These are phyloP conservation scores for Penicillium sp. DNA, from an alignment of 2,329 filamentous ascomycete genomes.

Conservation along the genomic window DNA sequence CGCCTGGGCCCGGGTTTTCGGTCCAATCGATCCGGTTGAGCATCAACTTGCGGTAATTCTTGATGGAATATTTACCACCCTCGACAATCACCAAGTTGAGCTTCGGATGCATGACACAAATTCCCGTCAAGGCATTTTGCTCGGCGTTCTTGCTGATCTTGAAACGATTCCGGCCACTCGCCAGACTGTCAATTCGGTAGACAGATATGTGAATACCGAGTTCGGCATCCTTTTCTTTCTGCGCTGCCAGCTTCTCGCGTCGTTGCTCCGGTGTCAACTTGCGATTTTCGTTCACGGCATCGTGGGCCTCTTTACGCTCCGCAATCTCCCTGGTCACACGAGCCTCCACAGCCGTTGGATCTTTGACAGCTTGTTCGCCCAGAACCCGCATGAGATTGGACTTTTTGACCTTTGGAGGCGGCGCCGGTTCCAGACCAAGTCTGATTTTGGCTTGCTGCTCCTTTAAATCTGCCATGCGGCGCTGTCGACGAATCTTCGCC, in stretches of 20 bases:
- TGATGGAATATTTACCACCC: conserved; percentile 77
- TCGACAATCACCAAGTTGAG: conserved; percentile 89
- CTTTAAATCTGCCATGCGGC: conserved; percentile 87
- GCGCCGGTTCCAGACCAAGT: conserved; percentile 80
- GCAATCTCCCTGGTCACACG: conserved; percentile 90
- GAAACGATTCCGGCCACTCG: conserved; percentile 88
- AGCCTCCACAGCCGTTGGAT: conserved; percentile 94
- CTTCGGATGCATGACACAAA: conserved; percentile 86
- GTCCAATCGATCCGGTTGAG: conserved; percentile 91
- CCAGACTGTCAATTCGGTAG: conserved; percentile 83
- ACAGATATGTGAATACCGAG: conserved; percentile 83
- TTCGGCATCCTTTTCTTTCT: conserved; percentile 82
- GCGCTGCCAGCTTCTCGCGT: conserved; percentile 72
- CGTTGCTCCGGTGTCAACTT: conserved; percentile 85
- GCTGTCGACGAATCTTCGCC: conserved; percentile 82
- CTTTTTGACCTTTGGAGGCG: conserved; percentile 94
- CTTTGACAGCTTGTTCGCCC: conserved; percentile 87
- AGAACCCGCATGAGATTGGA: conserved; percentile 96
- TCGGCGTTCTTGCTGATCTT: conserved; percentile 91
- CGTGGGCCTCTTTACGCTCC: conserved; percentile 74
- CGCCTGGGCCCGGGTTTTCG: conserved; percentile 70
- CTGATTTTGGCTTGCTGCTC: conserved; percentile 96
- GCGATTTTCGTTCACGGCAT: conserved; percentile 73
- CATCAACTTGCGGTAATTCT: conserved; percentile 88
- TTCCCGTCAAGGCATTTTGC: conserved; percentile 77